Evolutionary conservation across 176 grass and related monocot genomes (phyloP).

Genomic region (Alopecurus myosuroides): DNA sequence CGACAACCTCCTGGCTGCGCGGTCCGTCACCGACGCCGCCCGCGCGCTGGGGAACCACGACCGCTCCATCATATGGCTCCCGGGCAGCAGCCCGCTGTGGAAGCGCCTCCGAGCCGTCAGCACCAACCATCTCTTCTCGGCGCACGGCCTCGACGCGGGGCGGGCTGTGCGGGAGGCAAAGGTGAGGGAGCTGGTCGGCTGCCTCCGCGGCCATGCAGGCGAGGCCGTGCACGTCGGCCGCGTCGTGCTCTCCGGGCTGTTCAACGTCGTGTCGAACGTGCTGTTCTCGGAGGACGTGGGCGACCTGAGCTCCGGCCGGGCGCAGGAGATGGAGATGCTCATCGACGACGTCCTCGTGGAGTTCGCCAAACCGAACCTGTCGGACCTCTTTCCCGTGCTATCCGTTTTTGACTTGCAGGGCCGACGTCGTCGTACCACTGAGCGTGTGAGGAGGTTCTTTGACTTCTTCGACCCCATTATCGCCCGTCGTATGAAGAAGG

Average conservation of each 20-base stretch:
- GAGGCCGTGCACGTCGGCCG: slow-evolving; percentile 13
- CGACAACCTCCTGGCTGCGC: slow-evolving; percentile 34
- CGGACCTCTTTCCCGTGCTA: slow-evolving; percentile 50
- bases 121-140: slow-evolving; percentile 35
- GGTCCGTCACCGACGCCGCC: slow-evolving; percentile 25
- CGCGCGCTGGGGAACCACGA: slow-evolving; percentile 34
- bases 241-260: slow-evolving; percentile 28
- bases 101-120: slow-evolving; percentile 40
- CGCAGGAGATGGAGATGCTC: slow-evolving; percentile 42
- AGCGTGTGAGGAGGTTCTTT: slow-evolving; percentile 19
- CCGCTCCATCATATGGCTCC: slow-evolving; percentile 31
- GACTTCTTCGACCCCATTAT: slow-evolving; percentile 34
- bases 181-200: slow-evolving; percentile 25
- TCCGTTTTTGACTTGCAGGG: slow-evolving; percentile 46
- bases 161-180: slow-evolving; percentile 17
- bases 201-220: not conserved
- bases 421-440: slow-evolving; percentile 11
- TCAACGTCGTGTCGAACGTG: slow-evolving; percentile 35
- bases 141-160: slow-evolving; percentile 32
- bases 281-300: slow-evolving; percentile 47
- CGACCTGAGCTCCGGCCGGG: slow-evolving; percentile 22
- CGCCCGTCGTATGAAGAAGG: not conserved
- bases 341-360: slow-evolving; percentile 11
- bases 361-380: slow-evolving; percentile 32
- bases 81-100: slow-evolving; percentile 31